Base-by-base conservation (phyloP, 108 stramenopile genomes). In the Pseudonitzschia pungens region DNA sequence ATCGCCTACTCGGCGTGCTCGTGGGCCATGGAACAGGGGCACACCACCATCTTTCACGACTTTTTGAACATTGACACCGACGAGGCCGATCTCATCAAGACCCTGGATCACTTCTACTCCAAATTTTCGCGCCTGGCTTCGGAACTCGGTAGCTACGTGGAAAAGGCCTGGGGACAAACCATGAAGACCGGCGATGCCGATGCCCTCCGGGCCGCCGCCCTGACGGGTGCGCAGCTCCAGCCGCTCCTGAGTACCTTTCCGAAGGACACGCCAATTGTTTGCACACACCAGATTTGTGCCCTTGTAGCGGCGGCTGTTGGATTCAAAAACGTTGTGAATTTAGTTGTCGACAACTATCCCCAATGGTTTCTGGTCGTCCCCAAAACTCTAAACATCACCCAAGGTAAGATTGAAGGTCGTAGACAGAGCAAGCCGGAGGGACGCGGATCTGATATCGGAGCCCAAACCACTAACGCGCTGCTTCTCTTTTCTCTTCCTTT, bases 271-370 rank as follows among this genome's bases (percentile, higher is more conserved):
- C 93, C 92, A 65, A 88, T 96, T 45, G 89, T 96, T 73, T 88
- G 92, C 62, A 91, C 93, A 26, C 96, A 96, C 78, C 90, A 89
- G 64, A 77, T 94, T 59, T 87, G 88, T 31, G 93, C 93, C 36
- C 77, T 93, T 63, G 83, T 89, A 20, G 93, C 93, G 9, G 87
- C 89, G 1, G 96, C 92, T 14, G 87, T 84, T 53, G 96, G 96
- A 15, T 95, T 95, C 77, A 94, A 84, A 66, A 92, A 94, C 72
- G 95, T 96, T 7, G 77, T 93, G 57, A 96, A 96, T 69, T 68
- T 96, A 27, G 96, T 96, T 4, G 93, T 96, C 64, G 96, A 96
- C 79, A 96, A 96, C 74, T 90, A 91, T 79, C 89, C 93, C 21
- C 96, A 96, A 75, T 96, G 93, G 93, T 79, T 84, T 74, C 72